Evolutionary conservation across 116 monocot genomes (phyloP).

Genomic region (Phalaenopsis hybrid): DNA sequence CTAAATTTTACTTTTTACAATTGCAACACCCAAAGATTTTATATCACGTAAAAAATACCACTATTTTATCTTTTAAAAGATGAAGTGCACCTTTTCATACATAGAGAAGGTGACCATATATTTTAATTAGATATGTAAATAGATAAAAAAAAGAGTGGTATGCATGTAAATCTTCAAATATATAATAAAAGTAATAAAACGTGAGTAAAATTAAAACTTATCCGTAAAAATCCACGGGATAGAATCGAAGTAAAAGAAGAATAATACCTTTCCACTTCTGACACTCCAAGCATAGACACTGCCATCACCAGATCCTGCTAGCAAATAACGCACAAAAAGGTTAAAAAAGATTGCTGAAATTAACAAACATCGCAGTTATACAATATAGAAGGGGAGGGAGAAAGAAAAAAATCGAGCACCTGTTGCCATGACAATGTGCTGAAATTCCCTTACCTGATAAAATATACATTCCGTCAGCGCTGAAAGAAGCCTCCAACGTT

Average conservation of each 20-base stretch:
- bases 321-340: neutral
- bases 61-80: no score
- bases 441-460: slow-evolving; percentile 52
- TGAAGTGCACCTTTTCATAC: no score
- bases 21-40: no score
- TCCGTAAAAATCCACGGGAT: no score
- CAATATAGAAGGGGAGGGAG: neutral
- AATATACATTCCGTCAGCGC: slow-evolving; percentile 76
- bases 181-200: neutral
- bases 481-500: slow-evolving; percentile 95
- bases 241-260: neutral
- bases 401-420: neutral
- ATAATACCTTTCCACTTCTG: slow-evolving; percentile 61
- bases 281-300: slow-evolving; percentile 88
- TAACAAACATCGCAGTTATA: neutral
- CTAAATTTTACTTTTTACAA: no score
- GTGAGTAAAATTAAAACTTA: neutral
- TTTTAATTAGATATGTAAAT: no score
- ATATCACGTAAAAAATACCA: no score
- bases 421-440: neutral
- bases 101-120: no score
- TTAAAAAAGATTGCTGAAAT: neutral
- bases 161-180: neutral
- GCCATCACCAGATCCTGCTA: slow-evolving; percentile 90
- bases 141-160: no score